Conservation (phyloP, 495 filamentous ascomycete species). For the Trichoderma asperelloides region DNA sequence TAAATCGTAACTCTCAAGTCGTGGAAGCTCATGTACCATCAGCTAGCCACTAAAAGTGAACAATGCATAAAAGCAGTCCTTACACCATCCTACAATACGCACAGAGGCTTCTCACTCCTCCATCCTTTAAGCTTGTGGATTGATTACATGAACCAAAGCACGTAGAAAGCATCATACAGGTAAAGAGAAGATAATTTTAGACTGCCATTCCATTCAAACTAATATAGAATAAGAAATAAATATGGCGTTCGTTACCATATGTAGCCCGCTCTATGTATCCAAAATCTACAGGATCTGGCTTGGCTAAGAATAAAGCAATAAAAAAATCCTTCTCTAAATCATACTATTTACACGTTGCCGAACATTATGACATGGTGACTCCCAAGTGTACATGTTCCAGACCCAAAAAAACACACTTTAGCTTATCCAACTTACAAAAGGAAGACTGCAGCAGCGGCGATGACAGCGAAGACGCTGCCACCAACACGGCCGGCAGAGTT, state of each 20-base stretch:
- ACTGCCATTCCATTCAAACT: conserved; percentile 3
- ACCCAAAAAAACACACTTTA: conserved; percentile 4
- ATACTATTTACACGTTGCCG: conserved; percentile 4
- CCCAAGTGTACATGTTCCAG: conserved; percentile 1
- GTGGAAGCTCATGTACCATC: no score
- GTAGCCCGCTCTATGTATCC: background rate
- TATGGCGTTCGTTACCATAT: background rate
- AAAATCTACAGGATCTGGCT: background rate
- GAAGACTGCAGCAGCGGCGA: conserved; percentile 4
- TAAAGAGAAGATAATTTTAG: background rate
- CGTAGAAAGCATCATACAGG: background rate
- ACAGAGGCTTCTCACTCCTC: no score
- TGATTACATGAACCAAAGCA: background rate
- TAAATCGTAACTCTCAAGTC: no score
- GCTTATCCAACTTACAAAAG: conserved; percentile 7
- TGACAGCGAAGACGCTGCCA: background rate
- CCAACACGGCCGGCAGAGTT: conserved; percentile 1
- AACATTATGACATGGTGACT: conserved; percentile 1
- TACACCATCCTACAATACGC: no score
- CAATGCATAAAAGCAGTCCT: no score
- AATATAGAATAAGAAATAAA: conserved; percentile 5
- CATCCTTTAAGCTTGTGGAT: no score
- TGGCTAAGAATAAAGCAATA: conserved; percentile 8
- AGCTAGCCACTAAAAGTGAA: no score
- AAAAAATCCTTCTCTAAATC: background rate